phyloP scores from a whole-genome alignment of 306 rosid genomes.

The Sicyos edulis region DNA sequence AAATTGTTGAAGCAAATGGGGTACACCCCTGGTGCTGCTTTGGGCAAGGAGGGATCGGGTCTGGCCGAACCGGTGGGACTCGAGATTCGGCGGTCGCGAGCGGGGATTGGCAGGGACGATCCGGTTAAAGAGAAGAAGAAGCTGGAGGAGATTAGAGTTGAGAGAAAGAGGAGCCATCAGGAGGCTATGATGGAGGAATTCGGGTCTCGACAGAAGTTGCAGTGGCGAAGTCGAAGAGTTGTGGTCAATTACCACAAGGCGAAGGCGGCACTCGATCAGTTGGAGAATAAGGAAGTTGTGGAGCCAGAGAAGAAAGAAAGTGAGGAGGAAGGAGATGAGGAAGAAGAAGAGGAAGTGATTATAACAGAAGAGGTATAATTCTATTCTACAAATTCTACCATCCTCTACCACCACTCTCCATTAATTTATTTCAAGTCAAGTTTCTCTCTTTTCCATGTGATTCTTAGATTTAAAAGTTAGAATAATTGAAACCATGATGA shows the following conservation, averaged over 20 bases:
- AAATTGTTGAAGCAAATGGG: slow-evolving; percentile 88
- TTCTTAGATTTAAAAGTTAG: background rate
- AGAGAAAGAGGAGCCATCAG: slow-evolving; percentile 45
- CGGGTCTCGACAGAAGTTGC: slow-evolving; percentile 73
- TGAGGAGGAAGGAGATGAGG: slow-evolving; percentile 44
- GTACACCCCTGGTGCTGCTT: slow-evolving; percentile 69
- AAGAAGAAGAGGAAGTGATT: slow-evolving; percentile 57
- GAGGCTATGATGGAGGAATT: slow-evolving; percentile 65
- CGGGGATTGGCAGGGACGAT: slow-evolving; percentile 75
- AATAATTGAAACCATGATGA: no score
- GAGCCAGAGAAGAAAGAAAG: slow-evolving; percentile 57
- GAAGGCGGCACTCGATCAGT: slow-evolving; percentile 68
- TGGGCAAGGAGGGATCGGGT: slow-evolving; percentile 76
- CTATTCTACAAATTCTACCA: background rate
- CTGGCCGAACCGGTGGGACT: slow-evolving; percentile 71
- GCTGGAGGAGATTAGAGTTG: slow-evolving; percentile 36
- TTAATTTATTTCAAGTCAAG: background rate
- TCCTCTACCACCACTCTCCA: background rate
- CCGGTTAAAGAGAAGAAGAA: slow-evolving; percentile 69
- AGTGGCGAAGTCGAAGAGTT: slow-evolving; percentile 64
- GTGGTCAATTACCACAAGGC: slow-evolving; percentile 61
- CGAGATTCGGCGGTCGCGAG: slow-evolving; percentile 76
- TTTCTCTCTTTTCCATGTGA: background rate
- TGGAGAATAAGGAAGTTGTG: slow-evolving; percentile 73
- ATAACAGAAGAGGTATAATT: slow-evolving; percentile 65